Base-by-base conservation (phyloP, 148 eudicot species). In the Pharnaceum exiguum region DNA sequence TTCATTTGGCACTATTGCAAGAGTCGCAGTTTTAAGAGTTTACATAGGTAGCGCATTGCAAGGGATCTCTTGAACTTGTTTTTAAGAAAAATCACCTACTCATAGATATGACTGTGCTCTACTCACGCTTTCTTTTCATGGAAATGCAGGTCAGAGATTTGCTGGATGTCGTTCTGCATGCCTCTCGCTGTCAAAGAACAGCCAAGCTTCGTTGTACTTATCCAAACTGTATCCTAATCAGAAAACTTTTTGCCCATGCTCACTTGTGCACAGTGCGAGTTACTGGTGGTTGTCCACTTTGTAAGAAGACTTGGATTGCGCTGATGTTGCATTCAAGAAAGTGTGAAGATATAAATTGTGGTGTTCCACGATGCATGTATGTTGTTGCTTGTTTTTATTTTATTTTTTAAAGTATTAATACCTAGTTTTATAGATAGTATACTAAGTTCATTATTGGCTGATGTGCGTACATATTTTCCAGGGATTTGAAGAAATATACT, bases 281-380 rank as follows among this genome's bases (percentile, higher is more conserved):
- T 55, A 38, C 53, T 27, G 85, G 77, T 27, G 82, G 77, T 7
- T 84, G 90, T 66, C 36, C 5, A 29, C 27, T 23, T 46, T 87
- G 95, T 58, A 63, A 33, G 62, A 70, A 58, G 70, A 40, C 67
- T 48, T 75, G 83, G 90, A 32, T 5, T 38, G 32, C 79, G 13
- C 69, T 87, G 60, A 39, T 36, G 50, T 24, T 66, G 72, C 90
- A 84, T 74, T 66, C 85, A n/a, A 51, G 30, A 30, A 59, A 13
- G 26, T 87, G 95, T 75, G 67, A 16, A 56, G 87, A 81, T 71
- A 28, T 66, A 8, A 65, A 61, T 62, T 87, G 90, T 66, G 23
- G 16, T 40, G 70, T 84, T 13, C 95, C 95, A 0, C 76, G 85
- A 53, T 87, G 87, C 90, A 61, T 36, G 95, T 87, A 59, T 31